Evolutionary conservation across 352 stramenopile genomes (phyloP).

Genomic region (Phytopythium montanum): DNA sequence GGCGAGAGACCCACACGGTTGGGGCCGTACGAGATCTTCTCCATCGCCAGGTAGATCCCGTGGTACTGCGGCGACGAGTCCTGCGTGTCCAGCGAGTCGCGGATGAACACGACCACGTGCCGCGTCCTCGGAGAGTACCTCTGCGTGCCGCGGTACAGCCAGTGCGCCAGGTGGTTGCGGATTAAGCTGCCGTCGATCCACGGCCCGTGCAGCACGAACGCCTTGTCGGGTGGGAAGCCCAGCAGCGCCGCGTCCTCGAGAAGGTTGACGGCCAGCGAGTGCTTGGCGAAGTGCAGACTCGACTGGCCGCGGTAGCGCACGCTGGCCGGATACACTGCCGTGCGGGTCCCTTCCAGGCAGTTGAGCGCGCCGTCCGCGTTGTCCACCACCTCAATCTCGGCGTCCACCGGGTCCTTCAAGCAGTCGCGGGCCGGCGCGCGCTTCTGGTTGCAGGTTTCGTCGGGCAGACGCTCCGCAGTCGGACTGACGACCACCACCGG

Average conservation of each 20-base stretch:
- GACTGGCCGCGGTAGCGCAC: slow-evolving; percentile 61
- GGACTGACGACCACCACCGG: slow-evolving; percentile 47
- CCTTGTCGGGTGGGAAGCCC: slow-evolving; percentile 41
- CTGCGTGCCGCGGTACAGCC: slow-evolving; percentile 57
- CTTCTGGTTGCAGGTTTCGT: slow-evolving; percentile 44
- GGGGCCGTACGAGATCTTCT: slow-evolving; percentile 57
- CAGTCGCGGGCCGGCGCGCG: slow-evolving; percentile 41
- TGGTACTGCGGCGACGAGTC: slow-evolving; percentile 40
- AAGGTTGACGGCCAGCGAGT: slow-evolving; percentile 45
- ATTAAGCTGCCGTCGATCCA: slow-evolving; percentile 58
- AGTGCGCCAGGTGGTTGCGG: slow-evolving; percentile 67
- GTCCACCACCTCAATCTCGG: slow-evolving; percentile 51
- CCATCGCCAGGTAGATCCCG: slow-evolving; percentile 57
- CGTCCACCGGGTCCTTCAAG: slow-evolving; percentile 35
- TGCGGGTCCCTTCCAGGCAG: slow-evolving; percentile 31
- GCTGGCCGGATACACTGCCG: slow-evolving; percentile 26
- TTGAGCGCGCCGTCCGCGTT: slow-evolving; percentile 35
- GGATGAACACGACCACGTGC: slow-evolving; percentile 55
- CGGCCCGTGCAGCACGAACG: slow-evolving; percentile 50
- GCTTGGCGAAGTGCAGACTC: slow-evolving; percentile 53
- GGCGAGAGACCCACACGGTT: slow-evolving; percentile 44
- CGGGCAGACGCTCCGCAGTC: slow-evolving; percentile 36
- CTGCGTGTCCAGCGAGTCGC: slow-evolving; percentile 19
- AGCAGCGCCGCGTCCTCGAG: slow-evolving; percentile 26
- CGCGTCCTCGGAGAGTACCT: slow-evolving; percentile 54